Base-by-base conservation (phyloP, 805 yeast species). In the Debaryomyces maramus region DNA sequence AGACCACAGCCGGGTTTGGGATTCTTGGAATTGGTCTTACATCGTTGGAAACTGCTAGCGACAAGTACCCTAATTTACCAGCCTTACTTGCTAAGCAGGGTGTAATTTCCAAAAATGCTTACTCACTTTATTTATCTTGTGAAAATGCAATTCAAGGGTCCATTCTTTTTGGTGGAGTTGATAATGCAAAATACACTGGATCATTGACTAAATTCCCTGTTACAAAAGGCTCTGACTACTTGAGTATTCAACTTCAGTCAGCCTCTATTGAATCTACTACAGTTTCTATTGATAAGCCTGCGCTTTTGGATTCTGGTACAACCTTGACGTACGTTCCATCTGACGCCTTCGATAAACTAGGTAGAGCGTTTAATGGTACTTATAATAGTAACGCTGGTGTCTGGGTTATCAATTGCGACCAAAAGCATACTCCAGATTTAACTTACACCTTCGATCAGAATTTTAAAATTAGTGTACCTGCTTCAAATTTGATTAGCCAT, bases 391-490 rank as follows among this genome's bases (percentile, higher is more conserved):
- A 50, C 3, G 50, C 61, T 4, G 78, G 76, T 1, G 69, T 66
- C 37, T 82, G 78, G 49, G 32, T 64, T 9, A 47, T 72, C 45
- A 52, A 52, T 3, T 81, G 86, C 52, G 38, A 41, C 13, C 22
- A 30, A 8, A 36, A 39, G 32, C 30, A 34, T 14, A 15, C 18
- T 13, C 3, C 18, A 26, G 17, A 24, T 34, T 24, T 40, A 5
- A 26, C 41, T 16, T 40, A 40, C 26, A 64, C 72, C 47, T 78
- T 83, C 61, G 77, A 77, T 40, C 53, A 11, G 71, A 43, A 39
- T 24, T 41, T 35, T 28, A 34, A 36, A 6, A 41, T 48, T 21
- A 31, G 38, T 13, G 52, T 48, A 30, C 52, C 52, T 13, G 3
- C 11, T 9, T 9, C 4, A 22, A 22, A n/a, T 4, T 22, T 22